Conservation (phyloP, 176 grass and related monocot genomes). For the Oryza glumipatula region DNA sequence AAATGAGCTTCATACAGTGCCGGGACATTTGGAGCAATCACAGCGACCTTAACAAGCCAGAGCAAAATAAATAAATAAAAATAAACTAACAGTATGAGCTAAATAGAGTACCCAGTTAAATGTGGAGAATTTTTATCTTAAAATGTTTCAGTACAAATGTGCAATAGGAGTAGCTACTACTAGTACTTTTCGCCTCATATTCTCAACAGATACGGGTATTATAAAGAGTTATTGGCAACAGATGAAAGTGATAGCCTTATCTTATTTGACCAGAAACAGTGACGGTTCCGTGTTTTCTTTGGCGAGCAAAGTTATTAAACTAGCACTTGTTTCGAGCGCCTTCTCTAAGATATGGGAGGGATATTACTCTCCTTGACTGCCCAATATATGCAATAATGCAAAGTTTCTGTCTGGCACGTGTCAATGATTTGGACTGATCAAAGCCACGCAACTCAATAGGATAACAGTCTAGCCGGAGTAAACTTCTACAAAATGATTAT, state of each 20-base stretch:
- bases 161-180: too few species aligned
- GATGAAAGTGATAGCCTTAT: conserved; percentile 25
- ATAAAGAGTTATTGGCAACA: not conserved
- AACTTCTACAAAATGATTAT: not conserved
- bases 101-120: not conserved
- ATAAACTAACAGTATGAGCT: not conserved
- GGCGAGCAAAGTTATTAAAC: conserved; percentile 9
- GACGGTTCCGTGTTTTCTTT: conserved; percentile 27
- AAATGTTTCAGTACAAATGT: too few species aligned
- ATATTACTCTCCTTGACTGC: not conserved
- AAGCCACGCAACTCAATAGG: not conserved
- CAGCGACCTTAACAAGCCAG: conserved; percentile 61
- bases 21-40: conserved; percentile 88
- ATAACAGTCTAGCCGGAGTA: not conserved
- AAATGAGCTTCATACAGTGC: conserved; percentile 92
- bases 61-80: not conserved
- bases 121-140: too few species aligned
- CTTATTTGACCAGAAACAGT: conserved; percentile 45
- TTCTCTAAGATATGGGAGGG: not conserved
- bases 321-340: not conserved
- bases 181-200: not conserved
- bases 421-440: not conserved
- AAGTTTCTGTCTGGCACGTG: not conserved
- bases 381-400: not conserved
- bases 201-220: not conserved